Evolutionary conservation across 805 yeast species (phyloP).

Genomic region (Candida anglica): DNA sequence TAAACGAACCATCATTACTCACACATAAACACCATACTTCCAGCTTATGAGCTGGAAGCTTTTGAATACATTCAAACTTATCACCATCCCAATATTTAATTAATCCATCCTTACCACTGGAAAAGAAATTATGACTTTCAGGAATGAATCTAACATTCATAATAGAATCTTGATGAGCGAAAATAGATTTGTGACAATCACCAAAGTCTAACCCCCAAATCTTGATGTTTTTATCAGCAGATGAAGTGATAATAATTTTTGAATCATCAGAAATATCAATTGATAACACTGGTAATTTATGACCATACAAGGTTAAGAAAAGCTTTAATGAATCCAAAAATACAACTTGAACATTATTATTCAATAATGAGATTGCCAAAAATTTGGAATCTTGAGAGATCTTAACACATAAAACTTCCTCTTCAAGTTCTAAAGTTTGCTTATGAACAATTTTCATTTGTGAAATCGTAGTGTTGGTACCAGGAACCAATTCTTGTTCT

Average conservation of each 20-base stretch:
- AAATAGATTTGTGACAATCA: conserved; percentile 94
- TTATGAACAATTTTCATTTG: conserved; percentile 63
- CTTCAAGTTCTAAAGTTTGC: conserved; percentile 79
- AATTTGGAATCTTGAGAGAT: conserved; percentile 76
- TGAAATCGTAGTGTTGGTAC: conserved; percentile 50
- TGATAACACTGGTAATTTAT: conserved; percentile 90
- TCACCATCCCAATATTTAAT: conserved; percentile 98
- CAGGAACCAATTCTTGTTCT: conserved; percentile 65
- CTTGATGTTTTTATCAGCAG: conserved; percentile 96
- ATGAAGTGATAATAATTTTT: conserved; percentile 82
- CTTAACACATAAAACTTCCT: conserved; percentile 76
- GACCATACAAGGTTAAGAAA: conserved; percentile 88
- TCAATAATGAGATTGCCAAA: conserved; percentile 80
- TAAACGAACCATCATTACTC: conserved; percentile 63
- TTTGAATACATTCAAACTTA: conserved; percentile 91
- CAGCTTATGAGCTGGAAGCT: conserved; percentile 74
- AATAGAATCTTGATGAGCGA: conserved; percentile 95
- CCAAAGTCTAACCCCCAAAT: conserved; percentile 99
- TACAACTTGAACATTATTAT: conserved; percentile 94
- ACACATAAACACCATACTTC: conserved; percentile 94
- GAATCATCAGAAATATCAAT: conserved; percentile 89
- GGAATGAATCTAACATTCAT: conserved; percentile 85
- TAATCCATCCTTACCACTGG: conserved; percentile 83
- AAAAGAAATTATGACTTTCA: conserved; percentile 83
- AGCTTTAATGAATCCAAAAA: conserved; percentile 84